Percentiles rank a stretch among this genome's conserved stretches.
Conservation (phyloP, 768 basidiomycete genomes). For the Polyporus arcularius region DNA sequence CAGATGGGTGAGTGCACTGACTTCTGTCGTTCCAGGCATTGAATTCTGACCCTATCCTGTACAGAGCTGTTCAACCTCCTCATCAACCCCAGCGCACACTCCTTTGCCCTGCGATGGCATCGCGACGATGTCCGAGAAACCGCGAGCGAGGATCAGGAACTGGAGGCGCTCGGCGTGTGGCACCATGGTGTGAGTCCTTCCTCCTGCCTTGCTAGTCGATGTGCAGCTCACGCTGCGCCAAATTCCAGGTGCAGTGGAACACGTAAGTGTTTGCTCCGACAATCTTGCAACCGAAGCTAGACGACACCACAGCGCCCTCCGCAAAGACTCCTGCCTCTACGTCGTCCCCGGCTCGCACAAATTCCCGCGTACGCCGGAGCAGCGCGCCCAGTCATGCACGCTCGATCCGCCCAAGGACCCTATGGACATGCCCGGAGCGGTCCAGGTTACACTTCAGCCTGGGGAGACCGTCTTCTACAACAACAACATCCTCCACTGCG, state of each 20-base stretch:
- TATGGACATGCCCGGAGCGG: slow-evolving; percentile 68
- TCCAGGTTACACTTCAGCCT: slow-evolving; percentile 54
- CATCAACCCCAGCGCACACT: slow-evolving; percentile 63
- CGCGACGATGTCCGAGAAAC: slow-evolving; percentile 70
- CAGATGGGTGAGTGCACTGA: slow-evolving; percentile 63
- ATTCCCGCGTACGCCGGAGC: slow-evolving; percentile 53
- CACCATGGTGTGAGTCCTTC: slow-evolving; percentile 60
- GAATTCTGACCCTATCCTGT: neutral
- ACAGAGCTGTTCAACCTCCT: slow-evolving; percentile 76
- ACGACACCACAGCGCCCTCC: slow-evolving; percentile 51
- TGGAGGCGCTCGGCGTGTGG: slow-evolving; percentile 54
- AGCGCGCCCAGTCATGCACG: slow-evolving; percentile 56
- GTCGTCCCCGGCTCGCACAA: slow-evolving; percentile 72
- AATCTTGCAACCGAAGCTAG: neutral
- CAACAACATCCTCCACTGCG: slow-evolving; percentile 77
- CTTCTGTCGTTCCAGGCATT: neutral
- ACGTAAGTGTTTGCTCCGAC: slow-evolving; percentile 46
- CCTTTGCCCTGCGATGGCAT: slow-evolving; percentile 80
- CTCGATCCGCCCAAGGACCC: slow-evolving; percentile 56
- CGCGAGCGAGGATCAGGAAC: slow-evolving; percentile 62
- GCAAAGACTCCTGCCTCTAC: slow-evolving; percentile 67
- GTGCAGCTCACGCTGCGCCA: neutral
- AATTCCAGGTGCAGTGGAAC: slow-evolving; percentile 74
- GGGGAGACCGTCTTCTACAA: slow-evolving; percentile 83
- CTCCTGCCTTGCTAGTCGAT: neutral